Evolutionary conservation across 345 rosid species (phyloP).

Genomic region (Noccaea bulbosa): DNA sequence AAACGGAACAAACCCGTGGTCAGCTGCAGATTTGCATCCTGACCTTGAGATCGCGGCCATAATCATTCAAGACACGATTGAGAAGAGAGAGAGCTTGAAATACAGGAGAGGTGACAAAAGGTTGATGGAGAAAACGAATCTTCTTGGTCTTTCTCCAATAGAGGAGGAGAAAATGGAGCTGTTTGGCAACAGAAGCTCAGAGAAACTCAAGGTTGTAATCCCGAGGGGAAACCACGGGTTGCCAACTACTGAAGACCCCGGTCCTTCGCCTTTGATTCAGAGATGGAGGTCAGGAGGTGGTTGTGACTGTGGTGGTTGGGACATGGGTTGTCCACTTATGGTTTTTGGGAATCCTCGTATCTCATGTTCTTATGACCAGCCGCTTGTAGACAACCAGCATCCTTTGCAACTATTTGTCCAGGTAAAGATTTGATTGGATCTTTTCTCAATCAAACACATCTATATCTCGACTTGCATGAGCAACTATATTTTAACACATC

Average conservation of each 20-base stretch:
- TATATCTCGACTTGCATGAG: slow-evolving; percentile 5
- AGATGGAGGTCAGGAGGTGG: slow-evolving; percentile 96
- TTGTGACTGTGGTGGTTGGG: slow-evolving; percentile 99
- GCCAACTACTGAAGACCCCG: slow-evolving; percentile 54
- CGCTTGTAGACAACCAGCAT: slow-evolving; percentile 54
- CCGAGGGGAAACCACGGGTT: slow-evolving; percentile 84
- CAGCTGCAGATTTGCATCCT: slow-evolving; percentile 55
- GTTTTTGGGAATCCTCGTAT: slow-evolving; percentile 66
- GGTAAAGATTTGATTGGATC: slow-evolving; percentile 49
- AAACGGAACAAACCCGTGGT: slow-evolving; percentile 53
- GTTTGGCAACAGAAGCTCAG: slow-evolving; percentile 32
- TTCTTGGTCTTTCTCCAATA: slow-evolving; percentile 44
- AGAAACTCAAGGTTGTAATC: slow-evolving; percentile 63
- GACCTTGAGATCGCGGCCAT: slow-evolving; percentile 80
- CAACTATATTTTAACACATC: slow-evolving; percentile 8
- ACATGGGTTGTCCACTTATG: slow-evolving; percentile 89
- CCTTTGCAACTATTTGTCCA: slow-evolving; percentile 73
- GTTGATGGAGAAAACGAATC: slow-evolving; percentile 43
- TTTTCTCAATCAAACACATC: slow-evolving; percentile 13
- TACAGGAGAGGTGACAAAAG: slow-evolving; percentile 50
- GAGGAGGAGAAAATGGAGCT: slow-evolving; percentile 49
- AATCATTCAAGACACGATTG: slow-evolving; percentile 66
- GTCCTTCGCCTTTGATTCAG: slow-evolving; percentile 78
- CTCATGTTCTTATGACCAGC: slow-evolving; percentile 56
- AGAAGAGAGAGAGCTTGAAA: slow-evolving; percentile 75